phyloP scores from a whole-genome alignment of 257 asterid species.

The Solanum chmielewskii region DNA sequence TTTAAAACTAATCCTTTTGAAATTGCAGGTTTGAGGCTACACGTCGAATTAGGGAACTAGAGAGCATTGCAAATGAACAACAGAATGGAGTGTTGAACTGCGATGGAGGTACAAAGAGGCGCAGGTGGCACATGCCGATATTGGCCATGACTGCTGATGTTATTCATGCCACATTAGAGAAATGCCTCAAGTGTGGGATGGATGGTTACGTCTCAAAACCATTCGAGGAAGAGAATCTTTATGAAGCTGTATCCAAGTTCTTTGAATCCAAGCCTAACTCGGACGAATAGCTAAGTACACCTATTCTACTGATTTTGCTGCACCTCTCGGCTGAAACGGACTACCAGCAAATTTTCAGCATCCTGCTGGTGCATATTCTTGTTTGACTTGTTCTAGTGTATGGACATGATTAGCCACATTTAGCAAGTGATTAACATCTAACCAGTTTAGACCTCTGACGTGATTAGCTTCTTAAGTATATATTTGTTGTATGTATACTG shows the following conservation, averaged over 20 bases:
- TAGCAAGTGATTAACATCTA: not conserved
- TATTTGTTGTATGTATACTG: not conserved
- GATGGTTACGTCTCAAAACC: conserved; percentile 92
- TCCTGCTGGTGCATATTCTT: conserved; percentile 21
- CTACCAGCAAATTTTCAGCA: conserved; percentile 27
- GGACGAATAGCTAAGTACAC: conserved; percentile 3
- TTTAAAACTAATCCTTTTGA: not conserved
- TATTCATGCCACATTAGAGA: conserved; percentile 66
- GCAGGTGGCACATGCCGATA: conserved; percentile 64
- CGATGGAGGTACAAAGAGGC: not conserved
- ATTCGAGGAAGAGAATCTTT: conserved; percentile 71
- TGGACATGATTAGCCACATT: not conserved
- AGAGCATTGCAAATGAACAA: conserved; percentile 30
- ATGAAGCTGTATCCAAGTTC: conserved; percentile 71
- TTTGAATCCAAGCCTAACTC: conserved; percentile 30
- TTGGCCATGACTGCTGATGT: conserved; percentile 96
- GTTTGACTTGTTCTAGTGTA: not conserved
- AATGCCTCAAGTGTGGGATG: conserved; percentile 70
- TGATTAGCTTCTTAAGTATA: conserved; percentile 3
- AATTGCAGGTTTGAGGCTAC: conserved; percentile 77
- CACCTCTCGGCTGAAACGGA: not conserved
- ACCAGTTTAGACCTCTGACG: not conserved
- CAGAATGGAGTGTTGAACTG: conserved; percentile 11
- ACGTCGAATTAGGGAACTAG: conserved; percentile 63
- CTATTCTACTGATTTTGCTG: not conserved